phyloP scores from a whole-genome alignment of 2,329 filamentous ascomycete species.

The Neoscytalidium dimidiatum region DNA sequence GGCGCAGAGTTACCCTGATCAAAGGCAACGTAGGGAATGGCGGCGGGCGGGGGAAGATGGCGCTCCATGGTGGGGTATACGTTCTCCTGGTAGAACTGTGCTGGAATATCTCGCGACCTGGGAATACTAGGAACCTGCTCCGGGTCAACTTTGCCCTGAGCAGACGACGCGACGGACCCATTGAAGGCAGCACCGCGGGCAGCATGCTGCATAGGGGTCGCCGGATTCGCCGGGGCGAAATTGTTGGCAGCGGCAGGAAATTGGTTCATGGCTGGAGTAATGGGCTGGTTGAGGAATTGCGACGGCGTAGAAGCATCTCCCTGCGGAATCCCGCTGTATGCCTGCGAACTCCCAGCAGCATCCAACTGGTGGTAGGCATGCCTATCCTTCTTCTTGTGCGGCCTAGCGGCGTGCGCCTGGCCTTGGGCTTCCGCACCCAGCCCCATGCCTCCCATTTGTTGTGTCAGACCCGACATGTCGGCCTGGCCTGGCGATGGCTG shows the following conservation, averaged over 20 bases:
- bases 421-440: conserved; percentile 57
- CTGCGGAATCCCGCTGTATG: conserved; percentile 69
- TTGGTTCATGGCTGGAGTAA: conserved; percentile 55
- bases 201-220: conserved; percentile 37
- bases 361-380: conserved; percentile 91
- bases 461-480: conserved; percentile 54
- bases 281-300: conserved; percentile 59
- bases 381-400: conserved; percentile 77
- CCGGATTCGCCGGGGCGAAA: conserved; percentile 47
- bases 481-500: conserved; percentile 32
- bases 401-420: conserved; percentile 45
- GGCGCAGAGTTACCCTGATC: conserved; percentile 97
- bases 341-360: conserved; percentile 66
- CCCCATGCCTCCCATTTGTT: conserved; percentile 78
- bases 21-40: conserved; percentile 86
- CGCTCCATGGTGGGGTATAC: conserved; percentile 95
- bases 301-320: conserved; percentile 56
- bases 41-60: conserved; percentile 84
- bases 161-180: conserved; percentile 54
- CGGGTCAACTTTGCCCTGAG: conserved; percentile 77
- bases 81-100: conserved; percentile 82
- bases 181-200: conserved; percentile 35
- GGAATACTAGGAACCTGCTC: conserved; percentile 94
- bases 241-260: conserved; percentile 63
- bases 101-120: conserved; percentile 75